Evolutionary conservation across 192 early-diverging fungal species (phyloP), one percentile per base, ranked within the genome.

Genomic region (Mortierella alpina): DNA sequence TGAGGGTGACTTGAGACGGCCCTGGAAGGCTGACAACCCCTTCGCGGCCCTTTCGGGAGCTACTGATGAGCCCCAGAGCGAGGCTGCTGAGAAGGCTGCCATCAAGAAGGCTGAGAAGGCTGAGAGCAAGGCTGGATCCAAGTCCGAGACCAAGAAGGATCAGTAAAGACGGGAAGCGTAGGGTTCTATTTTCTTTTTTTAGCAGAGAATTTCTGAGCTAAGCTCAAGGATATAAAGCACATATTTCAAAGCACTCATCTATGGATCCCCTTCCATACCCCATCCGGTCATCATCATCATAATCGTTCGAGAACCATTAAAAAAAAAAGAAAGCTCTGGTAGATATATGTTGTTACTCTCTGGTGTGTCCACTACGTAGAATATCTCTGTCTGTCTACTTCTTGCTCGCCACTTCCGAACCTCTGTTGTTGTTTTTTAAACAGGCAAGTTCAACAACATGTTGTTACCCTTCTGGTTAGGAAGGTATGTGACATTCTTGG

Each of bases 401-500:
- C 31, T 31, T 31, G 31, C 31, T 31, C 31, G 3, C 31, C n/a
- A n/a, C n/a, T n/a, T 31, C 31, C 31, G 31, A 31, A 31, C 31
- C 31, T 55, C 31, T 31, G 31, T 31, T 31, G 31, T 31, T 31
- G n/a, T n/a, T 3, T 3, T 31, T 78, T 80, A 80, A 23, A 80
- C 77, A 39, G 77, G 77, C 39, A 80, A 15, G 63, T 80, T 80
- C 64, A 80, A 63, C 64, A 80, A 58, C 77, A 80, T 80, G 70
- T 80, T 80, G 77, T 80, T 80, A 45, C 77, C 77, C 70, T 72
- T 80, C 70, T 80, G 77, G 68, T 80, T 80, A 42, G 98, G 98
- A 68, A 99, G 88, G 69, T 98, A 99, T 3, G 96, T 98, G 63
- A 98, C 92, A 79, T 93, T 96, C 66, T 90, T 86, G 17, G 95